These are phyloP conservation scores for Chamaecyparis obtusa DNA, from an alignment of 75 land plant species.

Conservation along the genomic window DNA sequence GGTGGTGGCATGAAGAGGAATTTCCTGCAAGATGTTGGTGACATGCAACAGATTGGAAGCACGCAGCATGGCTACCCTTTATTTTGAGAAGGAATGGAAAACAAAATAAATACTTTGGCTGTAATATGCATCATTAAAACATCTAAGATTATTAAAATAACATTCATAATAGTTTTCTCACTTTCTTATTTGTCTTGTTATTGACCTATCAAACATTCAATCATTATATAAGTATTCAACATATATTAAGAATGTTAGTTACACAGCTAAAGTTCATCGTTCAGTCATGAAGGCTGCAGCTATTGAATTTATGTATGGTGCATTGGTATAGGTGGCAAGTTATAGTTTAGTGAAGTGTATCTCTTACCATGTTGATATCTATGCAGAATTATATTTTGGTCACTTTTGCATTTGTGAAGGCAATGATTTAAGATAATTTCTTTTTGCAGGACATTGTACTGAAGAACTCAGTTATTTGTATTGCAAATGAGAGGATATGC, in stretches of 20 bases:
- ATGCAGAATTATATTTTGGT: not conserved
- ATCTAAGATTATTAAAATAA: not conserved
- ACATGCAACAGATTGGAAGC: not conserved
- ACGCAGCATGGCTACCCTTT: not conserved
- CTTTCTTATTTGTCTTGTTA: not conserved
- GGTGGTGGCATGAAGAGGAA: too few species aligned
- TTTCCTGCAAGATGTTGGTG: too few species aligned
- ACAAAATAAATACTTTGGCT: not conserved
- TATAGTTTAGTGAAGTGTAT: not conserved
- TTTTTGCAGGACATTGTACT: not conserved
- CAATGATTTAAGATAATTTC: not conserved
- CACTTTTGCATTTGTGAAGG: not conserved
- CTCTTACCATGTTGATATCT: not conserved
- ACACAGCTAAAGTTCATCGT: not conserved
- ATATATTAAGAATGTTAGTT: not conserved
- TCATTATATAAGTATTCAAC: not conserved
- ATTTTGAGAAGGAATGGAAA: not conserved
- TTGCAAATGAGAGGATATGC: not conserved
- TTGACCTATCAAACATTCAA: not conserved
- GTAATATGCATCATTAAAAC: not conserved
- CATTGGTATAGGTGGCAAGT: not conserved
- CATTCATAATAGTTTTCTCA: not conserved
- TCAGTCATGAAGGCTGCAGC: not conserved
- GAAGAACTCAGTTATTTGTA: constrained; percentile 4
- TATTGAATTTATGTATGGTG: not conserved